Conservation (phyloP, 2,329 filamentous ascomycete species). For the Aspergillus fumigatus region DNA sequence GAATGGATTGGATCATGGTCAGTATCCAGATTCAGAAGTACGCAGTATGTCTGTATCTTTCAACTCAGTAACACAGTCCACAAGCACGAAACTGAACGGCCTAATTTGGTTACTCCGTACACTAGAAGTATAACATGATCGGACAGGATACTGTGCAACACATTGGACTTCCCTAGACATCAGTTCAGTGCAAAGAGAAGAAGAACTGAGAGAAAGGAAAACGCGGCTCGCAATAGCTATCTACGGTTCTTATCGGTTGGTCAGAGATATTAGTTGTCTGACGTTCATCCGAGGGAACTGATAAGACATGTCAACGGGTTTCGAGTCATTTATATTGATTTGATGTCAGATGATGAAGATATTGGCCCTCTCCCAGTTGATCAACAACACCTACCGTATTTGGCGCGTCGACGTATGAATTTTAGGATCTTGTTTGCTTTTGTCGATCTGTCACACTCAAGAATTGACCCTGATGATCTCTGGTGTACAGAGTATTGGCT, state of each 20-base stretch:
- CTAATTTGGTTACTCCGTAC: background rate
- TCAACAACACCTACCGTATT: background rate
- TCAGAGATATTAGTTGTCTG: background rate
- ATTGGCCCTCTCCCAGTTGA: background rate
- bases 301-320: background rate
- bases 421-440: background rate
- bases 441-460: background rate
- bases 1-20: no score
- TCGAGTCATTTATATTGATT: background rate
- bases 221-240: background rate
- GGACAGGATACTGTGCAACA: background rate
- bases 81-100: no score
- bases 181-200: no score
- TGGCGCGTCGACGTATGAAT: no score
- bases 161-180: no score
- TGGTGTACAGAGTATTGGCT: no score
- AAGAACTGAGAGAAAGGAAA: no score
- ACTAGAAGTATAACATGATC: background rate
- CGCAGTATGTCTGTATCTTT: background rate
- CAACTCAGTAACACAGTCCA: no score
- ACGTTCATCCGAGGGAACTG: background rate
- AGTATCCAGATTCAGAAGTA: no score
- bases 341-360: no score
- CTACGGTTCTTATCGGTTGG: background rate
- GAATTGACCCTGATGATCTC: background rate